A percentile compares a stretch with the other conserved stretches of the same genome.
Conservation (phyloP, 768 basidiomycete species). For the Ramaria sp. region DNA sequence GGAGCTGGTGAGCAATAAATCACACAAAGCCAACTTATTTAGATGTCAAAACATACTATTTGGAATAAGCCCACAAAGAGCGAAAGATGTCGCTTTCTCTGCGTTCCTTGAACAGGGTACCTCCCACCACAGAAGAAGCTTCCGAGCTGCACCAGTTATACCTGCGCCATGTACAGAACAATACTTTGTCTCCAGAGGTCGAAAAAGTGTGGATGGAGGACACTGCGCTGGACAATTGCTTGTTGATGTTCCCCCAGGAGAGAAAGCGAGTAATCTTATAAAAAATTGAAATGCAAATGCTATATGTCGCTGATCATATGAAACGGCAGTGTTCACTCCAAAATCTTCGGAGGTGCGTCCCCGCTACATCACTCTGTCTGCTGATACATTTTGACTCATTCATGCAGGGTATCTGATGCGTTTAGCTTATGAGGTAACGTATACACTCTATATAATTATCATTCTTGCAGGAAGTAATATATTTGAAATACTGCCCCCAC, state of each 20-base stretch:
- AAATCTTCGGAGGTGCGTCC: conserved; percentile 59
- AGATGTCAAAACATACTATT: not conserved
- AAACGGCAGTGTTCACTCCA: conserved; percentile 55
- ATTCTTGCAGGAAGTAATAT: not conserved
- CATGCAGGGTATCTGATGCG: conserved; percentile 41
- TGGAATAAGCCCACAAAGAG: conserved; percentile 42
- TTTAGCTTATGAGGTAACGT: conserved; percentile 65
- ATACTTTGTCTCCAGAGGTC: conserved; percentile 18
- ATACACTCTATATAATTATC: conserved; percentile 1
- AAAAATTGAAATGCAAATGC: not conserved
- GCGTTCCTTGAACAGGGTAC: conserved; percentile 57
- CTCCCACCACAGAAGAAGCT: conserved; percentile 63
- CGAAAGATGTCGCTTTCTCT: conserved; percentile 42
- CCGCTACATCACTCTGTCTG: not conserved
- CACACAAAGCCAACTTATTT: not conserved
- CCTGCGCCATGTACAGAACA: conserved; percentile 43
- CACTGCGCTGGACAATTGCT: conserved; percentile 53
- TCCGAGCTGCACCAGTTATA: conserved; percentile 58
- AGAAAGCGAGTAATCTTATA: conserved; percentile 48
- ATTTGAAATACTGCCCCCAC: not conserved
- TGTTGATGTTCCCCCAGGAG: conserved; percentile 81
- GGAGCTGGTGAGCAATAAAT: conserved; percentile 45
- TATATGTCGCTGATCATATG: too few relatives aligned
- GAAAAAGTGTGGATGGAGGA: conserved; percentile 68
- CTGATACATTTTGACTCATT: not conserved